A percentile compares a stretch with the other conserved stretches of the same genome.
Conservation (phyloP, 225 moss, liverwort and hornwort species). For the Thuidium tamariscinum region DNA sequence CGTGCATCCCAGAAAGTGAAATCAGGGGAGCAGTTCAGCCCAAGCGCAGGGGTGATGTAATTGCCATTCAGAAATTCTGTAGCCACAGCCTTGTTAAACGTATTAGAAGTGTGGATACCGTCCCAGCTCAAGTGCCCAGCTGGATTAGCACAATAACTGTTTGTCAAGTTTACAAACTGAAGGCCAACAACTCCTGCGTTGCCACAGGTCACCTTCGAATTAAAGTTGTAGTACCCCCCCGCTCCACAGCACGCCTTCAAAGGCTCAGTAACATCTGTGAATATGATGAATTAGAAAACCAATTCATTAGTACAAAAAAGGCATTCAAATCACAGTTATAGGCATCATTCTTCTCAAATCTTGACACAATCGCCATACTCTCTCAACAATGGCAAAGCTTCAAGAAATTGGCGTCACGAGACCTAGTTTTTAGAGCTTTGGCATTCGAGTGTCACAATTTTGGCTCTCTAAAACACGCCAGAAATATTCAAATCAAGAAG, state of each 20-base stretch:
- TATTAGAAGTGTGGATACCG: slow-evolving; percentile 32
- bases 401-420: background rate
- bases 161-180: slow-evolving; percentile 5
- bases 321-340: background rate
- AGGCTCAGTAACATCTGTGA: slow-evolving; percentile 9
- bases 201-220: slow-evolving; percentile 20
- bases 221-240: slow-evolving; percentile 34
- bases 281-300: background rate
- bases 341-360: background rate
- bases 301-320: background rate
- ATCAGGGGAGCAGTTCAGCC: slow-evolving; percentile 26
- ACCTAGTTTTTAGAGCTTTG: background rate
- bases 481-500: too few species aligned
- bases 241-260: slow-evolving; percentile 41
- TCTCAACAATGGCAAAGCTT: background rate
- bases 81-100: slow-evolving; percentile 21
- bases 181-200: slow-evolving; percentile 2
- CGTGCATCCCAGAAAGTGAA: slow-evolving; percentile 14
- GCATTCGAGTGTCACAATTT: background rate
- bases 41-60: slow-evolving; percentile 19
- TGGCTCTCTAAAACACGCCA: background rate
- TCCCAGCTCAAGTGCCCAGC: slow-evolving; percentile 31
- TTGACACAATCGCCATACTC: background rate
- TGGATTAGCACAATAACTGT: background rate
- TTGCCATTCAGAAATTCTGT: slow-evolving; percentile 18